Evolutionary conservation across 176 grass and related monocot species (phyloP), one percentile per base, ranked within the genome.

Genomic region (Musa acuminata): DNA sequence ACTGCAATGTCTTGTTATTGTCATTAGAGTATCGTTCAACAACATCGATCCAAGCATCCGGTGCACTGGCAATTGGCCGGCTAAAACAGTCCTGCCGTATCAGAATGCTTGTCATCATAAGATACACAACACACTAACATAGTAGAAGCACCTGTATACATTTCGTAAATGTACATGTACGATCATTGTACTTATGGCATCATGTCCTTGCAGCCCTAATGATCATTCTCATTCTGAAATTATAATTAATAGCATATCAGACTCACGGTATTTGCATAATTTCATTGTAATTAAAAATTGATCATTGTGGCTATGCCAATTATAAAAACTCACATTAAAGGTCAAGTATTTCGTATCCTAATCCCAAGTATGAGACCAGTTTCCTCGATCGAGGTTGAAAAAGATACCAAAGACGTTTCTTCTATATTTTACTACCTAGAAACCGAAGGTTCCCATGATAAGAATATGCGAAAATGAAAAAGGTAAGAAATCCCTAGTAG

Each of bases 31-130:
- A 79, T 17, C 91, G 80, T 48, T 95, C 91, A 20, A 95, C 87
- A 43, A 95, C 85, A 82, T 95, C 88, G 80, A 95, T 80, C 91
- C 91, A 96, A 72, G 91, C 75, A 82, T 90, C 91, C 64, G 87
- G 91, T 53, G 91, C 85, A 82, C 91, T 96, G 52, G 87, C 81
- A 72, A 96, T 96, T 22, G 91, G 88, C 67, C 91, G 84, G 52
- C 78, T 25, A 77, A 96, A 96, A 75, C 91, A 96, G 77, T 96
- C 92, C 87, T 96, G 84, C 25, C 25, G 72, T 75, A 55, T 49
- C 23, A 26, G 23, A n/a, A 8, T 16, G 55, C 2, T 74, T 1
- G 67, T 52, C 17, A 69, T 48, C 2, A 43, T 14, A 21, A 73
- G 8, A 73, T 59, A 80, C 8, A 24, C 13, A 52, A 73, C 4